A percentile compares a stretch with the other conserved stretches of the same genome.
phyloP scores from a whole-genome alignment of 2,329 filamentous ascomycete genomes.

The Xylaria multiplex region DNA sequence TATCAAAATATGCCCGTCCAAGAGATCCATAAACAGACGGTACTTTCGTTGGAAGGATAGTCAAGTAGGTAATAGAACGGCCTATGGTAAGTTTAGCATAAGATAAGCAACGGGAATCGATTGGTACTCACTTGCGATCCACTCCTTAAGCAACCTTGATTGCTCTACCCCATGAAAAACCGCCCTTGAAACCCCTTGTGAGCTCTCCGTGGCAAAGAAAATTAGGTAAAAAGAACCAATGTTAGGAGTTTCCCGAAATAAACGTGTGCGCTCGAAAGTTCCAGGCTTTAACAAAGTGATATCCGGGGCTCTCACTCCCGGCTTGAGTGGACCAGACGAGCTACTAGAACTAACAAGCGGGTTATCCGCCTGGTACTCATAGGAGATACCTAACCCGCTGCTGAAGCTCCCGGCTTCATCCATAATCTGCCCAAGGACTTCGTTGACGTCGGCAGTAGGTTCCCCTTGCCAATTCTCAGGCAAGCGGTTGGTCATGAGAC shows the following conservation, averaged over 20 bases:
- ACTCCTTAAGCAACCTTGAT: constrained; percentile 29
- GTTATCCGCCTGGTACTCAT: constrained; percentile 56
- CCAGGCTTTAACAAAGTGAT: constrained; percentile 57
- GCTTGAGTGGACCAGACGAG: constrained; percentile 27
- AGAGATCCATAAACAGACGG: constrained; percentile 39
- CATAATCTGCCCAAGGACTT: constrained; percentile 65
- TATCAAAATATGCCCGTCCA: constrained; percentile 39
- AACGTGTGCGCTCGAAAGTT: constrained; percentile 54
- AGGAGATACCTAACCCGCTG: constrained; percentile 63
- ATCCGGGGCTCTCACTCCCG: constrained; percentile 59
- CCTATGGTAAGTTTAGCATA: constrained; percentile 20
- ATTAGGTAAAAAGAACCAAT: constrained; percentile 54
- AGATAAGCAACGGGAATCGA: background rate
- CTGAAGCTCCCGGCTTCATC: constrained; percentile 46
- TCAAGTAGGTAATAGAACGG: constrained; percentile 30
- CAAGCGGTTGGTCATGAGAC: constrained; percentile 53
- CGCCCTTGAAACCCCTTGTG: constrained; percentile 12
- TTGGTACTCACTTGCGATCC: constrained; percentile 18
- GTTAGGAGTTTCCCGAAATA: constrained; percentile 58
- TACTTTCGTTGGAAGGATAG: constrained; percentile 37
- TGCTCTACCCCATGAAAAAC: constrained; percentile 19
- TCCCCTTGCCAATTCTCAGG: constrained; percentile 56
- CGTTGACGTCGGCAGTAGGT: constrained; percentile 52
- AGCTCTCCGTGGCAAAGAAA: constrained; percentile 48
- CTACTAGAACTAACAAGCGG: constrained; percentile 27